Conservation (phyloP, 345 rosid genomes). For the Balakata baccata region DNA sequence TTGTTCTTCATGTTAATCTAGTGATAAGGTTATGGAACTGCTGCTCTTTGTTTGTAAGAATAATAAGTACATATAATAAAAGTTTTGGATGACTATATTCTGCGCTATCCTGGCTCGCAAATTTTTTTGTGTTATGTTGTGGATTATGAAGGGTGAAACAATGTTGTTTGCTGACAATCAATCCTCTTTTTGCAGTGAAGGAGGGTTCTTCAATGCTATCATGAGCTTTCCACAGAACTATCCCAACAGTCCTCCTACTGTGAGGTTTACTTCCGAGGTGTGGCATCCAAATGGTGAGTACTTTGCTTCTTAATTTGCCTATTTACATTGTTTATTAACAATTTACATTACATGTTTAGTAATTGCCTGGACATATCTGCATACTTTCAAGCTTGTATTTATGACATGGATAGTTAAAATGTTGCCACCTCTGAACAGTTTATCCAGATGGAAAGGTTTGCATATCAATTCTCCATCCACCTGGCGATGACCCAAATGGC, state of each 20-base stretch:
- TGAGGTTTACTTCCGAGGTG: slow-evolving; percentile 68
- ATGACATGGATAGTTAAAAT: slow-evolving; percentile 11
- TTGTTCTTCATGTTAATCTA: background rate
- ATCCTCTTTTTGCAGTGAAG: slow-evolving; percentile 52
- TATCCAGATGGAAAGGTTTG: slow-evolving; percentile 78
- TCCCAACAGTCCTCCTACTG: slow-evolving; percentile 72
- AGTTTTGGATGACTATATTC: too few relatives aligned
- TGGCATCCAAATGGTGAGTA: slow-evolving; percentile 90
- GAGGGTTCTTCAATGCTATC: slow-evolving; percentile 76
- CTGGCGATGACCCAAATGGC: slow-evolving; percentile 92
- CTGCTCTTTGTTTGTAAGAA: background rate
- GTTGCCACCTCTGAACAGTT: slow-evolving; percentile 32
- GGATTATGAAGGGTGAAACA: background rate
- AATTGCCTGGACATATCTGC: background rate
- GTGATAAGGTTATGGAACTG: background rate
- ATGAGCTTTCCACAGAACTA: slow-evolving; percentile 73
- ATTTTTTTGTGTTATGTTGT: background rate
- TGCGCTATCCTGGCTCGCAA: background rate
- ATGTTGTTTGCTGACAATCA: background rate
- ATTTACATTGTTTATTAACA: background rate
- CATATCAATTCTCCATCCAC: slow-evolving; percentile 90
- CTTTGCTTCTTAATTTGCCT: slow-evolving; percentile 11
- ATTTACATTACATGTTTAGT: too few relatives aligned
- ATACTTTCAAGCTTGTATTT: background rate
- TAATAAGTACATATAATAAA: background rate